Evolutionary conservation across 2,329 filamentous ascomycete species (phyloP).

Genomic region (Trichoderma arundinaceum): DNA sequence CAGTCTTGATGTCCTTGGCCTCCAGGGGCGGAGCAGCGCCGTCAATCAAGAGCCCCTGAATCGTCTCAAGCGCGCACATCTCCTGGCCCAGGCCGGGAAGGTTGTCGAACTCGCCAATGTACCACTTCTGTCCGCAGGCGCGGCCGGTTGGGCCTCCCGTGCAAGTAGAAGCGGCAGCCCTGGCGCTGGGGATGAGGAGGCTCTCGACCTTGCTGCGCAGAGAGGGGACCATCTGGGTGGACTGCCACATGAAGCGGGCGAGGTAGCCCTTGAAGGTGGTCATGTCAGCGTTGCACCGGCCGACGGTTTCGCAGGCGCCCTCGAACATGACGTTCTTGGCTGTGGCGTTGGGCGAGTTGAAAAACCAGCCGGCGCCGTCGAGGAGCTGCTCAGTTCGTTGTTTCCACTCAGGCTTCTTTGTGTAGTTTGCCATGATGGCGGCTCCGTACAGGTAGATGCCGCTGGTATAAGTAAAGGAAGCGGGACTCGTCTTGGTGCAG

Average conservation of each 20-base stretch:
- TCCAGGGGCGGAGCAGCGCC: slow-evolving; percentile 53
- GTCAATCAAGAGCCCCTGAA: slow-evolving; percentile 63
- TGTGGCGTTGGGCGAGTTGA: slow-evolving; percentile 55
- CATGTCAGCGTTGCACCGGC: slow-evolving; percentile 66
- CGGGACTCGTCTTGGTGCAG: slow-evolving; percentile 58
- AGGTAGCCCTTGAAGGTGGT: slow-evolving; percentile 72
- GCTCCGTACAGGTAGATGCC: slow-evolving; percentile 71
- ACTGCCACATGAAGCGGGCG: slow-evolving; percentile 66
- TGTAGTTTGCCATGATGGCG: slow-evolving; percentile 67
- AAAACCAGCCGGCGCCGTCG: slow-evolving; percentile 59
- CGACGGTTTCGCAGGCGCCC: slow-evolving; percentile 65
- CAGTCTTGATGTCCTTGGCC: slow-evolving; percentile 54
- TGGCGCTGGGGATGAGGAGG: slow-evolving; percentile 57
- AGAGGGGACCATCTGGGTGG: slow-evolving; percentile 61
- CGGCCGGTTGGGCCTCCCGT: slow-evolving; percentile 59
- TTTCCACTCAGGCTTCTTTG: slow-evolving; percentile 59
- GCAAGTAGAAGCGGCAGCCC: slow-evolving; percentile 62
- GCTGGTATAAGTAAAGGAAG: slow-evolving; percentile 69
- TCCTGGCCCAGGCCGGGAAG: slow-evolving; percentile 64
- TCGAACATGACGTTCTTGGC: slow-evolving; percentile 68
- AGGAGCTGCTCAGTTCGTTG: slow-evolving; percentile 59
- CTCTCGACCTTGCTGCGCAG: slow-evolving; percentile 54
- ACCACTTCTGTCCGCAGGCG: slow-evolving; percentile 69
- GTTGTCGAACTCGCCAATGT: slow-evolving; percentile 61
- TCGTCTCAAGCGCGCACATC: slow-evolving; percentile 67